Evolutionary conservation across 2,329 filamentous ascomycete genomes (phyloP).

Genomic region (Penicillium sp.): DNA sequence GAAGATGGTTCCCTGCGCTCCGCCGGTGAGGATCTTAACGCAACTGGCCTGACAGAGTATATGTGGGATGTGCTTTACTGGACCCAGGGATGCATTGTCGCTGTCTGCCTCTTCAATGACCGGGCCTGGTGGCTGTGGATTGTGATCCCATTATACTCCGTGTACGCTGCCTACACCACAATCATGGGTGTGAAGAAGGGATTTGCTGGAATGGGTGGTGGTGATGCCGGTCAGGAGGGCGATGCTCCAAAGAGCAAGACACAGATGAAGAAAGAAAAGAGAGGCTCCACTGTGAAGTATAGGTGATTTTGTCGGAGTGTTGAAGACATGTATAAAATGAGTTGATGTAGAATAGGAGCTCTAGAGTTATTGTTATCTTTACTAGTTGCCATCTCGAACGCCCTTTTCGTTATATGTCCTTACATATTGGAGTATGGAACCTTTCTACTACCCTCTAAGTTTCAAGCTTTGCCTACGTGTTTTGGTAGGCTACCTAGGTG

Average conservation of each 20-base stretch:
- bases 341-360: constrained; percentile 3
- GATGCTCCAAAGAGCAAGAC: constrained; percentile 48
- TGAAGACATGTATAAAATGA: constrained; percentile 11
- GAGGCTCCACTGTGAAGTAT: constrained; percentile 47
- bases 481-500: neutral
- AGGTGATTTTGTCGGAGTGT: constrained; percentile 30
- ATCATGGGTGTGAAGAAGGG: constrained; percentile 49
- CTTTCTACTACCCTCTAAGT: neutral
- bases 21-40: constrained; percentile 83
- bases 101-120: constrained; percentile 78
- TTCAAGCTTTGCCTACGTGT: neutral
- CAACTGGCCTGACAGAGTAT: constrained; percentile 88
- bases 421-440: neutral
- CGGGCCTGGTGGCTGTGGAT: constrained; percentile 69
- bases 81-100: constrained; percentile 74
- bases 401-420: neutral
- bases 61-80: constrained; percentile 98
- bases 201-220: constrained; percentile 44
- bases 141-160: constrained; percentile 50
- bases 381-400: neutral
- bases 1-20: constrained; percentile 66
- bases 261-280: constrained; percentile 56
- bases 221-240: constrained; percentile 22
- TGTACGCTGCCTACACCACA: constrained; percentile 48
- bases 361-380: neutral